phyloP scores from a whole-genome alignment of 805 yeast genomes.

The Saccharomycopsis fodiens region DNA sequence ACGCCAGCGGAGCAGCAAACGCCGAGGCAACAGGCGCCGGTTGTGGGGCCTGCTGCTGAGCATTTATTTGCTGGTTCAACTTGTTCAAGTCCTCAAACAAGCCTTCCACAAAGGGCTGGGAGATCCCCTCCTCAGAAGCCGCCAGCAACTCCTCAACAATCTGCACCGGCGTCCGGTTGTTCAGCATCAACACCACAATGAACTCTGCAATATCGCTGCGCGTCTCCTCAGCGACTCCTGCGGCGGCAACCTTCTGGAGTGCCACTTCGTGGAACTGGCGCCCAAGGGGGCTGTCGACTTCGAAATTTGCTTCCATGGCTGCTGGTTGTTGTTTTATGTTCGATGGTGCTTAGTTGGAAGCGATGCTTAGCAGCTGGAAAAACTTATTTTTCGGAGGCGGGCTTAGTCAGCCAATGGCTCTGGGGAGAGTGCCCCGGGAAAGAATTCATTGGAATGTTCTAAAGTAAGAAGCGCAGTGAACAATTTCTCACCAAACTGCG shows the following conservation, averaged over 20 bases:
- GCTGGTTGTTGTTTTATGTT: too few species aligned
- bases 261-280: slow-evolving; percentile 8
- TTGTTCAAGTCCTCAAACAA: slow-evolving; percentile 51
- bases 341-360: too few species aligned
- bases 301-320: too few species aligned
- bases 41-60: slow-evolving; percentile 21
- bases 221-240: slow-evolving; percentile 14
- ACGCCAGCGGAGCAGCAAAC: slow-evolving; percentile 17
- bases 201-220: slow-evolving; percentile 60
- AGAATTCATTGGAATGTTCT: too few species aligned
- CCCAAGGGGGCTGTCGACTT: slow-evolving; percentile 5
- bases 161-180: slow-evolving; percentile 54
- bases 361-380: too few species aligned
- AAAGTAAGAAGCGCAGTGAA: too few species aligned
- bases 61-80: slow-evolving; percentile 24
- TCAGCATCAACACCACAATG: slow-evolving; percentile 61
- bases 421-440: too few species aligned
- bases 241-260: slow-evolving; percentile 8
- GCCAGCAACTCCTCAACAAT: slow-evolving; percentile 54
- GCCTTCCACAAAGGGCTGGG: slow-evolving; percentile 46
- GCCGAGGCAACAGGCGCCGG: slow-evolving; percentile 11
- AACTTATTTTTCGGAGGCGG: too few species aligned
- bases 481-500: too few species aligned
- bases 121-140: slow-evolving; percentile 55
- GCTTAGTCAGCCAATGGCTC: too few species aligned